A percentile compares a stretch with the other conserved stretches of the same genome.
phyloP scores from a whole-genome alignment of 2,329 filamentous ascomycete species.

The Microsporum canis region DNA sequence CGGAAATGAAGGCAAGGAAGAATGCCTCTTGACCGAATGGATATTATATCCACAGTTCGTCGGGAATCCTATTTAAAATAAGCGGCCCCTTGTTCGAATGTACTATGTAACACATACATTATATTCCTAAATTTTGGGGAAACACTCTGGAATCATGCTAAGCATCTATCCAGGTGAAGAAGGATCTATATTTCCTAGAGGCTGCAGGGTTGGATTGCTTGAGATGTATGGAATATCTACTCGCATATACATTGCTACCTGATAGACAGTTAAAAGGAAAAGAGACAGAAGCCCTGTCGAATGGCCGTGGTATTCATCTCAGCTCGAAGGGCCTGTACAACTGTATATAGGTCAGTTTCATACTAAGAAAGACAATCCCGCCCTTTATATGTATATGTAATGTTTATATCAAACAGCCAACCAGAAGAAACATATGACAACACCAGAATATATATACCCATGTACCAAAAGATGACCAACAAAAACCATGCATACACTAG shows the following conservation, averaged over 20 bases:
- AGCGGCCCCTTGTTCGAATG: neutral
- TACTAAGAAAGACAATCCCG: neutral
- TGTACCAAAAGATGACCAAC: neutral
- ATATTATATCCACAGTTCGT: neutral
- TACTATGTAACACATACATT: too few relatives aligned
- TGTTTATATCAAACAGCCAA: neutral
- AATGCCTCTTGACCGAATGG: conserved; percentile 3
- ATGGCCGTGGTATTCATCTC: neutral
- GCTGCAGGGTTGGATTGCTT: neutral
- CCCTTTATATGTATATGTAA: neutral
- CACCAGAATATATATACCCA: neutral
- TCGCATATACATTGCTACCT: neutral
- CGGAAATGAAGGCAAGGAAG: conserved; percentile 70
- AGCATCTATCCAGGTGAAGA: neutral
- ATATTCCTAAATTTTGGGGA: neutral
- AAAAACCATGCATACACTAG: neutral
- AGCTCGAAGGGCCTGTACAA: neutral
- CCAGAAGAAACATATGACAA: neutral
- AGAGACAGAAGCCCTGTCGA: neutral
- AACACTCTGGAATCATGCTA: neutral
- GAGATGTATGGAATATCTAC: neutral
- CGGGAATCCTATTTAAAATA: too few relatives aligned
- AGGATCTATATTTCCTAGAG: neutral
- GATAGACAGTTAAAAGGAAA: neutral
- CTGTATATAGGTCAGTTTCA: neutral